Conservation (phyloP, 192 early-diverging fungal species). For the Chytriomyces sp. region DNA sequence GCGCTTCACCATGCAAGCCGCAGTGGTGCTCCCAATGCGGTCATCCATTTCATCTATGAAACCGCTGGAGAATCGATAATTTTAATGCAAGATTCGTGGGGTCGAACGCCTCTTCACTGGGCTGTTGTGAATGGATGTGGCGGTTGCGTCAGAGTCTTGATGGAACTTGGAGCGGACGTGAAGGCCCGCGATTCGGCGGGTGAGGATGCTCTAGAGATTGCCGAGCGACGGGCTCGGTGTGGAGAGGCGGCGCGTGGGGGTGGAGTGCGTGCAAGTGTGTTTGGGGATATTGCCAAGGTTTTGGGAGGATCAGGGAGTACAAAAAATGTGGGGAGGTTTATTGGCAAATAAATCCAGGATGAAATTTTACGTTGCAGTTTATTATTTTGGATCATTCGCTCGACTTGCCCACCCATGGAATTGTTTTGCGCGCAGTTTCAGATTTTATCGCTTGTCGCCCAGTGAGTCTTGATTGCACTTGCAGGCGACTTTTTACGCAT, state of each 20-base stretch:
- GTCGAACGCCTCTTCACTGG: constrained; percentile 45
- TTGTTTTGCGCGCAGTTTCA: background rate
- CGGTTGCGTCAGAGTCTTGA: constrained; percentile 28
- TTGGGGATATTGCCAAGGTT: constrained; percentile 48
- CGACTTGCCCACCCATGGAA: too few species aligned
- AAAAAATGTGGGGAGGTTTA: constrained; percentile 32
- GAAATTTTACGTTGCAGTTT: too few species aligned
- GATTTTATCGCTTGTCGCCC: constrained; percentile 5
- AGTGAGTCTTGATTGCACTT: constrained; percentile 9
- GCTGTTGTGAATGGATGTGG: constrained; percentile 49
- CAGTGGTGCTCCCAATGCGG: constrained; percentile 36
- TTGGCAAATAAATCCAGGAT: background rate
- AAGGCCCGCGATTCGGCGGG: constrained; percentile 26
- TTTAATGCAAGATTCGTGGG: constrained; percentile 34
- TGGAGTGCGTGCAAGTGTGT: constrained; percentile 43
- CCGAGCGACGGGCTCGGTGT: constrained; percentile 49
- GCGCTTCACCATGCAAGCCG: constrained; percentile 46
- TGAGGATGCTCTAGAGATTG: constrained; percentile 41
- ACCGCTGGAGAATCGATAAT: background rate
- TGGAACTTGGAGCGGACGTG: constrained; percentile 34
- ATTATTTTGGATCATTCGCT: too few species aligned
- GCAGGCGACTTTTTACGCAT: constrained; percentile 14
- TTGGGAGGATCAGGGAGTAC: constrained; percentile 47
- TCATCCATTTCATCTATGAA: constrained; percentile 26
- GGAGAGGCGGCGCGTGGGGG: constrained; percentile 41